Conservation (phyloP, 2,329 filamentous ascomycete genomes). For the Myriosclerotinia scirpicola region DNA sequence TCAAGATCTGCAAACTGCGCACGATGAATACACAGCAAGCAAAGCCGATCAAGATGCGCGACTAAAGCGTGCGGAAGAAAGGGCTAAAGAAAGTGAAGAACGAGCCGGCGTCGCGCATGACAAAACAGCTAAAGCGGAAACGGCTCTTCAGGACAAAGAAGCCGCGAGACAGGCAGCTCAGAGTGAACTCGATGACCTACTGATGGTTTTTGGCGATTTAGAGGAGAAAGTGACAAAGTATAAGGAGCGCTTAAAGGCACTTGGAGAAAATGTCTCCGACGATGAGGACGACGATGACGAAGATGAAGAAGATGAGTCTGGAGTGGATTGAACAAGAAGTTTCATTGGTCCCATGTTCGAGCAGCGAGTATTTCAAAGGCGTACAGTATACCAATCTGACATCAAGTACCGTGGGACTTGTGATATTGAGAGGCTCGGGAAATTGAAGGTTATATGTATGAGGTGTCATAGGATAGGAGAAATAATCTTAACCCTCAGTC, state of each 20-base stretch:
- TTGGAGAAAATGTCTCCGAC: slow-evolving; percentile 73
- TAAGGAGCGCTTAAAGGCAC: slow-evolving; percentile 55
- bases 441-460: background rate
- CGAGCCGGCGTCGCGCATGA: slow-evolving; percentile 40
- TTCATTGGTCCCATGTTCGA: background rate
- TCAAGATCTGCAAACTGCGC: slow-evolving; percentile 58
- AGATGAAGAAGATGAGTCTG: slow-evolving; percentile 44
- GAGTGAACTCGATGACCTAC: slow-evolving; percentile 73
- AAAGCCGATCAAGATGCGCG: slow-evolving; percentile 36
- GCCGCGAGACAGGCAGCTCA: slow-evolving; percentile 64
- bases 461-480: slow-evolving; percentile 7
- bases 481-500: background rate
- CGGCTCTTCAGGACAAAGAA: slow-evolving; percentile 50
- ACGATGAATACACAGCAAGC: slow-evolving; percentile 51
- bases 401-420: background rate
- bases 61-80: slow-evolving; percentile 44
- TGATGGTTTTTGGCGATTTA: slow-evolving; percentile 78
- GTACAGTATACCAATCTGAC: slow-evolving; percentile 2
- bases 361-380: slow-evolving; percentile 2
- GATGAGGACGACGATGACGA: slow-evolving; percentile 63
- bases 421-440: background rate
- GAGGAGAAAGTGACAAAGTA: slow-evolving; percentile 76
- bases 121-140: slow-evolving; percentile 38
- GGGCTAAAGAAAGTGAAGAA: slow-evolving; percentile 45
- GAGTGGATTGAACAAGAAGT: slow-evolving; percentile 19